Evolutionary conservation across 179 eudicot genomes (phyloP), one percentile per base, ranked within the genome.

Genomic region (Nepenthes alata): DNA sequence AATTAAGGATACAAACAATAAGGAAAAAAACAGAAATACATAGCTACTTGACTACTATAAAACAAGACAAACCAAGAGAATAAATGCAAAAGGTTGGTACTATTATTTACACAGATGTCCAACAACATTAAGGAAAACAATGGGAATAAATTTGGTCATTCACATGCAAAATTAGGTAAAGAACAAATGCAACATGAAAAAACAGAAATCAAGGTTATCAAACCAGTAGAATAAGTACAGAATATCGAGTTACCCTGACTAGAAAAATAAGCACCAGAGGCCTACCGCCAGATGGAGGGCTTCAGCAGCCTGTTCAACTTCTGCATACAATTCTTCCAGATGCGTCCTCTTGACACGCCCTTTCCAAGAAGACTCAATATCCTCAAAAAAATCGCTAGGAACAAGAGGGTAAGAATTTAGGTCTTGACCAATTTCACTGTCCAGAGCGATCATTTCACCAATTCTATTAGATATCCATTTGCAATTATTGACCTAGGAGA

Each of bases 271-370:
- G 57, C 13, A 7, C 11, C 36, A 50, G 57, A 72, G 61, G 67
- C 88, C 63, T 83, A 94, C 99, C 77, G 96, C 94, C 52, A 58
- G 50, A 69, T 87, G 73, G 64, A 94, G 81, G 50, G 70, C 84
- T 73, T 73, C 73, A 41, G 94, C 91, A 58, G 99, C 96, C 68
- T 77, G 77, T 63, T 87, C 94, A 74, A 94, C 97, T 73, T 82
- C 93, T 61, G 65, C 80, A 77, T 70, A 87, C 35, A 71, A 78
- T 72, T 72, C 84, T 55, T 79, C 81, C 82, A 90, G 70, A 72
- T 94, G 97, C 67, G 83, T 77, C 76, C 84, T 87, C 75, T 77
- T 87, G 35, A 94, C 87, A 60, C 99, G 97, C 52, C 95, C 90
- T 77, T 87, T 94, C 97, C 97, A 94, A 53, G 87, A 67, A 12